These are phyloP conservation scores for Taphrina deformans DNA, from an alignment of 1,139 yeast genomes.

Conservation along the genomic window DNA sequence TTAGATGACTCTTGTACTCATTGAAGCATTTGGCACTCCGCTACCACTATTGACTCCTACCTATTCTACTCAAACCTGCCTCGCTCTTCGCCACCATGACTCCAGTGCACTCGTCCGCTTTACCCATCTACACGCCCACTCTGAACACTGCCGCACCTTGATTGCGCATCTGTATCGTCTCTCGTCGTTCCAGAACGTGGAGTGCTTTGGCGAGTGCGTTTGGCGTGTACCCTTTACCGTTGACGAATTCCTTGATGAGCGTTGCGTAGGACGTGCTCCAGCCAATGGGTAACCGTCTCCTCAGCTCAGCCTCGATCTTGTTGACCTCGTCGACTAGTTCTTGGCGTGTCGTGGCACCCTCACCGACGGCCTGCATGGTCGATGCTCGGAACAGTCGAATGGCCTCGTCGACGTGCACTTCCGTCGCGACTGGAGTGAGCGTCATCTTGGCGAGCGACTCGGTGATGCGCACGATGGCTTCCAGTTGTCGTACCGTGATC, in stretches of 20 bases:
- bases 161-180: constrained; percentile 79
- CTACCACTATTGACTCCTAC: neutral
- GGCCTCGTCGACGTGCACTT: constrained; percentile 92
- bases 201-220: constrained; percentile 83
- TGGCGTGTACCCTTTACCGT: constrained; percentile 60
- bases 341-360: constrained; percentile 60
- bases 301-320: constrained; percentile 77
- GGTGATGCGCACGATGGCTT: constrained; percentile 93
- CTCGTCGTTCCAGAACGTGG: constrained; percentile 78
- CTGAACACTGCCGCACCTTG: constrained; percentile 86
- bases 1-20: neutral
- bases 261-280: constrained; percentile 93
- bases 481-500: constrained; percentile 94
- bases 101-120: no score
- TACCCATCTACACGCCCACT: constrained; percentile 62
- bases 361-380: constrained; percentile 95
- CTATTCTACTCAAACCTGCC: neutral
- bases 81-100: neutral
- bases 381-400: constrained; percentile 92
- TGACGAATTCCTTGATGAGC: constrained; percentile 79
- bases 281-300: constrained; percentile 91
- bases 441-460: constrained; percentile 90
- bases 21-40: neutral
- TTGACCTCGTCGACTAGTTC: constrained; percentile 68
- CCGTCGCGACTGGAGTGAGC: constrained; percentile 78